Evolutionary conservation across 441 rosid genomes (phyloP).

Genomic region (Populus tomentosa): DNA sequence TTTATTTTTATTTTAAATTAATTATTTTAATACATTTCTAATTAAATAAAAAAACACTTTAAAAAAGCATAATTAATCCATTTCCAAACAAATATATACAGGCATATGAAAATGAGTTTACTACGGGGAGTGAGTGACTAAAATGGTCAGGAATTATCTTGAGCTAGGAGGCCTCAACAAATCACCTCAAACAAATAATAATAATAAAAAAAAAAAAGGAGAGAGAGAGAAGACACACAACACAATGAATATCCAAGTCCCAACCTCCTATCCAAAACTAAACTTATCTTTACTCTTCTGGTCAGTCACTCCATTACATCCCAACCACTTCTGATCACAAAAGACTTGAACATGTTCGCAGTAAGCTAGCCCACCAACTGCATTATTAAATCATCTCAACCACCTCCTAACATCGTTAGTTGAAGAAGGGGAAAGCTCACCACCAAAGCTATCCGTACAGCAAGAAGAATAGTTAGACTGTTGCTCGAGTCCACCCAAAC

Average conservation of each 20-base stretch:
- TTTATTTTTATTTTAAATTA: too few relatives aligned
- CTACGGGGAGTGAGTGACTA: too few relatives aligned
- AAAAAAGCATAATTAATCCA: too few relatives aligned
- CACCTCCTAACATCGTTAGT: constrained; percentile 63
- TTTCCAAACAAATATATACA: too few relatives aligned
- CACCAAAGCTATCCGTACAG: constrained; percentile 68
- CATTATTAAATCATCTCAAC: constrained; percentile 50
- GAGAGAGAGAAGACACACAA: background rate
- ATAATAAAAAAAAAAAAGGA: background rate
- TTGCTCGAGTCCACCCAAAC: constrained; percentile 61
- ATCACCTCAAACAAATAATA: background rate
- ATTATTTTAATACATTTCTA: too few relatives aligned
- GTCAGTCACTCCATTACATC: background rate
- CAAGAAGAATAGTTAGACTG: constrained; percentile 82
- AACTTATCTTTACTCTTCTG: background rate
- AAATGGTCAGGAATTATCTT: too few relatives aligned
- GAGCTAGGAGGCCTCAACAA: background rate
- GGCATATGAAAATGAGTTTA: background rate
- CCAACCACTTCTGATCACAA: background rate
- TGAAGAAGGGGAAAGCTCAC: constrained; percentile 80
- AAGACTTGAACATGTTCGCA: background rate
- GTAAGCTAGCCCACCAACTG: background rate
- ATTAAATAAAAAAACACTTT: too few relatives aligned
- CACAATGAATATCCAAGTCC: background rate
- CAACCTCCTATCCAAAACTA: background rate